Percentiles rank a stretch among this genome's conserved stretches.
Evolutionary conservation across 345 rosid species (phyloP).

Genomic region (Pistacia integerrima): DNA sequence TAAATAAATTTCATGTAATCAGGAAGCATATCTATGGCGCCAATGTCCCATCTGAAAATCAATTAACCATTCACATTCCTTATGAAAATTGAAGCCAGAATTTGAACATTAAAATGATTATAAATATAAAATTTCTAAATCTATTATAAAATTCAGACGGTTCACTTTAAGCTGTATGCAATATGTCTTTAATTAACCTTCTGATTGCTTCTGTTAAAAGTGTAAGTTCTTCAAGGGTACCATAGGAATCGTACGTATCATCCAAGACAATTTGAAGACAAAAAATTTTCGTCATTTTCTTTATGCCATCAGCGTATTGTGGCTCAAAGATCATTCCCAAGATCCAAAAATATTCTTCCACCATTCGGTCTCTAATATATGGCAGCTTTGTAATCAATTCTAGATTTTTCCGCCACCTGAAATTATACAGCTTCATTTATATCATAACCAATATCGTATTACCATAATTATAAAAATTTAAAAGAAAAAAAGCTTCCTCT

Average conservation of each 20-base stretch:
- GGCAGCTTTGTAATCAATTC: conserved; percentile 23
- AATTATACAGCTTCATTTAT: background rate
- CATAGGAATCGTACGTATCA: conserved; percentile 36
- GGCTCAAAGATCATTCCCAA: conserved; percentile 27
- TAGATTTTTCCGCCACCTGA: conserved; percentile 36
- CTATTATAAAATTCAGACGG: background rate
- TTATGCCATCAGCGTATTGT: conserved; percentile 1
- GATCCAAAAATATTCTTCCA: conserved; percentile 33
- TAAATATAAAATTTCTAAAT: background rate
- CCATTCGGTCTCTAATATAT: conserved; percentile 32
- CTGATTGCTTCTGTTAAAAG: conserved; percentile 27
- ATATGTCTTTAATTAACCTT: conserved; percentile 1
- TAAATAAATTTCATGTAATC: conserved; percentile 19
- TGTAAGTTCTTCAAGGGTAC: conserved; percentile 36
- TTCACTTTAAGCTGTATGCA: background rate
- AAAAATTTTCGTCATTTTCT: conserved; percentile 17
- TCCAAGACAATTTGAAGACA: conserved; percentile 17
- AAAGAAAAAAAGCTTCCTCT: too few relatives aligned
- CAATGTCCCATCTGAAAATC: conserved; percentile 32
- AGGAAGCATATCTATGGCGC: conserved; percentile 17
- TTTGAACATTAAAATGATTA: too few relatives aligned
- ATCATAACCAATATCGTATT: background rate
- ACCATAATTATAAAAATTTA: background rate
- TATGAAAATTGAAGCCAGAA: background rate
- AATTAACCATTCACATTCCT: background rate